Evolutionary conservation across 345 rosid species (phyloP).

Genomic region (Eucalyptus victrix): DNA sequence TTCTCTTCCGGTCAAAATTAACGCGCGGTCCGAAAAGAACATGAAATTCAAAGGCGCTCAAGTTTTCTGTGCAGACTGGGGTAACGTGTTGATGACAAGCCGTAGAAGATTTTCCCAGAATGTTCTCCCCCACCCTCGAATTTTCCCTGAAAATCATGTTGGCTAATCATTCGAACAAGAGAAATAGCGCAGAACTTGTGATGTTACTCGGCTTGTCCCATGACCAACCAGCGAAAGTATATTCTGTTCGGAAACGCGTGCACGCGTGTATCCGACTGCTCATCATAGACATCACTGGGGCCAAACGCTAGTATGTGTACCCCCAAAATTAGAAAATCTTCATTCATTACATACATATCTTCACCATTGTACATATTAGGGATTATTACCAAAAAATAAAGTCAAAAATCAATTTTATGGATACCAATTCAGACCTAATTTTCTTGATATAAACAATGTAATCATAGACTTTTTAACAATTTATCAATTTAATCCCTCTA

Average conservation of each 20-base stretch:
- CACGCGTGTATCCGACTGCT: neutral
- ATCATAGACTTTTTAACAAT: neutral
- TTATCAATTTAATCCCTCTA: neutral
- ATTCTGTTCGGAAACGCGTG: neutral
- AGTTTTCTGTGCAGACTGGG: neutral
- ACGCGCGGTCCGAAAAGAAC: neutral
- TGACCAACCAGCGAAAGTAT: neutral
- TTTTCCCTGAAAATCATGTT: neutral
- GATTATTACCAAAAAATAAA: neutral
- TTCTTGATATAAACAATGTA: neutral
- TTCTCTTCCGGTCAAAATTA: neutral
- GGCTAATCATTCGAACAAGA: neutral
- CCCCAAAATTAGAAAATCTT: neutral
- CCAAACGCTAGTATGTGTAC: neutral
- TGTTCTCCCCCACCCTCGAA: neutral
- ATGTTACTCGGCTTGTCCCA: neutral
- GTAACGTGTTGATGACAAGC: neutral
- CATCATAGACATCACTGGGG: neutral
- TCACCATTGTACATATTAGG: neutral
- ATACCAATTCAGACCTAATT: neutral
- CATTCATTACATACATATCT: neutral
- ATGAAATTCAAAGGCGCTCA: neutral
- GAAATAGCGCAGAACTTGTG: neutral
- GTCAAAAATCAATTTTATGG: neutral
- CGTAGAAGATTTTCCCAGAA: neutral